Conservation (phyloP, 2,329 filamentous ascomycete genomes). For the Lecanicillium sp. region DNA sequence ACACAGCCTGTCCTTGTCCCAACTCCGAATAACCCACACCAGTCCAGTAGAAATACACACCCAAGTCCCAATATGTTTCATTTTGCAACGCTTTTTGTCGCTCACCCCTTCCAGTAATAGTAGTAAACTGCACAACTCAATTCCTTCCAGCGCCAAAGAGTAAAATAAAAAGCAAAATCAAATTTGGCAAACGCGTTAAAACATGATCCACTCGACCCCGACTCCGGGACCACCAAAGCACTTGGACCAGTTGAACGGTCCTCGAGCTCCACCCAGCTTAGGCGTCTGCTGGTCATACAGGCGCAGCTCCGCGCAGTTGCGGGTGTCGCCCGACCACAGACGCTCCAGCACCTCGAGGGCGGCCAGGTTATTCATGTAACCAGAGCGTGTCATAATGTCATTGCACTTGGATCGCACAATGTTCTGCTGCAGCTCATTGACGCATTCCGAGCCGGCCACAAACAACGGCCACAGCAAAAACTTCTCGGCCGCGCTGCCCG, state of each 20-base stretch:
- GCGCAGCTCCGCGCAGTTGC: conserved; percentile 26
- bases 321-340: conserved; percentile 60
- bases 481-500: conserved; percentile 68
- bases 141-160: not conserved
- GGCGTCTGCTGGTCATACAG: conserved; percentile 16
- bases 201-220: conserved; percentile 62
- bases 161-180: conserved; percentile 1
- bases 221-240: conserved; percentile 48
- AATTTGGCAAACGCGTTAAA: conserved; percentile 29
- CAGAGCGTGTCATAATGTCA: conserved; percentile 80
- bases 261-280: conserved; percentile 31
- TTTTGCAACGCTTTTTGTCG: too few relatives aligned
- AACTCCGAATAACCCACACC: too few relatives aligned
- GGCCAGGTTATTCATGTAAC: conserved; percentile 88
- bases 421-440: conserved; percentile 69
- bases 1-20: too few relatives aligned
- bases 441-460: conserved; percentile 81
- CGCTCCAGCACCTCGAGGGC: conserved; percentile 80
- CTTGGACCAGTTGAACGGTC: conserved; percentile 51
- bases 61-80: too few relatives aligned
- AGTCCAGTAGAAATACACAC: too few relatives aligned
- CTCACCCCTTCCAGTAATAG: too few relatives aligned
- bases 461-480: conserved; percentile 93
- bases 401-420: conserved; percentile 74
- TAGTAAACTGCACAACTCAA: too few relatives aligned